These are phyloP conservation scores for Pochonia chlamydosporia DNA, from an alignment of 2,329 filamentous ascomycete species.

Conservation along the genomic window DNA sequence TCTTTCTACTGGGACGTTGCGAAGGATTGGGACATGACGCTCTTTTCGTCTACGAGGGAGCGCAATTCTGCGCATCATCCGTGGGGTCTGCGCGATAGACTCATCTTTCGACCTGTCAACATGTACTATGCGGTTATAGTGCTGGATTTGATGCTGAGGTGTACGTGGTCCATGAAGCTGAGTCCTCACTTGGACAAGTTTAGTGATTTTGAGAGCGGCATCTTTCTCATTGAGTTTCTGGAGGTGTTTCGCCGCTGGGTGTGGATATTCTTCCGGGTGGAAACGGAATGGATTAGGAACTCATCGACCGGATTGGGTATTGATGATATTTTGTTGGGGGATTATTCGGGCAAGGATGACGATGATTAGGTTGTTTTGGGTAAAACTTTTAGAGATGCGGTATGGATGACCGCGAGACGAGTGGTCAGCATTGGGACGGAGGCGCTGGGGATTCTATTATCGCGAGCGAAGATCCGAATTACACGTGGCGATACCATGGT, in stretches of 20 bases:
- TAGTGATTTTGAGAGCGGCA: slow-evolving; percentile 79
- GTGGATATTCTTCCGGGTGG: slow-evolving; percentile 94
- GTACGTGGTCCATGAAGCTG: slow-evolving; percentile 87
- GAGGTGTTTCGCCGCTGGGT: slow-evolving; percentile 89
- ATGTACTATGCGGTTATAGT: slow-evolving; percentile 79
- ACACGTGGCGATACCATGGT: not conserved
- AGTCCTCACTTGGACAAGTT: slow-evolving; percentile 77
- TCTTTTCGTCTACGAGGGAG: slow-evolving; percentile 58
- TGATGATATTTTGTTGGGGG: slow-evolving; percentile 70
- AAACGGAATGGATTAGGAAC: slow-evolving; percentile 80
- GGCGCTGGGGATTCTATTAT: no score
- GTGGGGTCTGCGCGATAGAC: slow-evolving; percentile 69
- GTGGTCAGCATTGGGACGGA: no score
- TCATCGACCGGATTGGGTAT: slow-evolving; percentile 44
- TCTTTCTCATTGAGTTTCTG: slow-evolving; percentile 80
- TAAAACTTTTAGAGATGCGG: not conserved
- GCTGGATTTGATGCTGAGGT: slow-evolving; percentile 75
- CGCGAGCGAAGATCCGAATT: not conserved
- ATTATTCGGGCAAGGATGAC: slow-evolving; percentile 58
- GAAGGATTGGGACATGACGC: slow-evolving; percentile 91
- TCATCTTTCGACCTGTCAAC: slow-evolving; percentile 64
- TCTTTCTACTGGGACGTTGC: slow-evolving; percentile 98
- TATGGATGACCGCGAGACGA: not conserved
- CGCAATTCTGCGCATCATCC: slow-evolving; percentile 61
- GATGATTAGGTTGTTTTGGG: slow-evolving; percentile 24